A percentile compares a stretch with the other conserved stretches of the same genome.
These are phyloP conservation scores for Hericium erinaceus DNA, from an alignment of 768 basidiomycete species.

Conservation along the genomic window DNA sequence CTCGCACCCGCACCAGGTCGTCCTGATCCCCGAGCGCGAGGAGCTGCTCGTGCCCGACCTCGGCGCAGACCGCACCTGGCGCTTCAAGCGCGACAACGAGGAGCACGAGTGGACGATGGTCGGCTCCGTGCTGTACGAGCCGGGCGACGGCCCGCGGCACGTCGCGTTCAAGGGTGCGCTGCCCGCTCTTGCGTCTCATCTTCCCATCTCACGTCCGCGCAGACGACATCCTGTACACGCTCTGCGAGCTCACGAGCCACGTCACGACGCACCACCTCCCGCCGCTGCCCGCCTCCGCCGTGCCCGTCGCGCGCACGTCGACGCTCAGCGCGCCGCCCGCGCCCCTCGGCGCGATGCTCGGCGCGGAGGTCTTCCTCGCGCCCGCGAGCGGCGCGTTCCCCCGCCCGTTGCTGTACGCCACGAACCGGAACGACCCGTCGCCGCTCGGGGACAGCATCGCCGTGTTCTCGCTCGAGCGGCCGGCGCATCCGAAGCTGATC, in stretches of 20 bases:
- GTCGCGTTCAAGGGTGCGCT: conserved; percentile 50
- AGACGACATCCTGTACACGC: conserved; percentile 59
- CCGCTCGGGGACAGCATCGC: conserved; percentile 65
- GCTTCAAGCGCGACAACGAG: conserved; percentile 33
- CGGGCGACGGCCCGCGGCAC: conserved; percentile 67
- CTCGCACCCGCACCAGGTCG: conserved; percentile 73
- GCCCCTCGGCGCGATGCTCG: conserved; percentile 42
- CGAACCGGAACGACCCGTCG: conserved; percentile 68
- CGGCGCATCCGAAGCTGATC: conserved; percentile 39
- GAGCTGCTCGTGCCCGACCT: conserved; percentile 30
- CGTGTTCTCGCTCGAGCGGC: conserved; percentile 47
- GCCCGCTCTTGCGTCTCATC: not conserved
- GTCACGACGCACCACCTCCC: conserved; percentile 48
- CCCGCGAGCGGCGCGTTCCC: conserved; percentile 41
- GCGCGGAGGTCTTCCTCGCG: conserved; percentile 62
- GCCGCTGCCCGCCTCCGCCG: conserved; percentile 29
- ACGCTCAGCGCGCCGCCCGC: conserved; percentile 36
- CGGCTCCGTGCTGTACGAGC: conserved; percentile 38
- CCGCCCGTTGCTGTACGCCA: conserved; percentile 54
- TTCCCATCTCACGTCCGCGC: not conserved
- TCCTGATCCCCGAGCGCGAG: conserved; percentile 23
- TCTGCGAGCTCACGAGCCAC: conserved; percentile 56
- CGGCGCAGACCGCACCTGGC: conserved; percentile 48
- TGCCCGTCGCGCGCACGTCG: conserved; percentile 28
- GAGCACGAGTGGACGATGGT: conserved; percentile 37